Percentiles rank a stretch among this genome's conserved stretches.
Conservation (phyloP, 2,329 filamentous ascomycete species). For the Penicillium freii region DNA sequence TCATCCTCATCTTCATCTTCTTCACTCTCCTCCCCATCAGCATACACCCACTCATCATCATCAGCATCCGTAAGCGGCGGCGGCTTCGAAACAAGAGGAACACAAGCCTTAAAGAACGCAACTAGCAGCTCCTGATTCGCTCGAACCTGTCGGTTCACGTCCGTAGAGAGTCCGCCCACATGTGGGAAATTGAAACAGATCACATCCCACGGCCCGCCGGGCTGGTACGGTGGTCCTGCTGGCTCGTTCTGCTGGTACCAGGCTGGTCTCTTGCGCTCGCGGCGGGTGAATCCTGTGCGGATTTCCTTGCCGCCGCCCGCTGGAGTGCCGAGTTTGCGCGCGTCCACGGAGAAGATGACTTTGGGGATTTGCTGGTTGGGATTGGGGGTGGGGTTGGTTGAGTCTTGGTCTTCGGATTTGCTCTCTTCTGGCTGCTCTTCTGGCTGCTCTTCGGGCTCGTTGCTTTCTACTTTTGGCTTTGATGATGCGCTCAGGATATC, state of each 20-base stretch:
- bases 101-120: slow-evolving; percentile 48
- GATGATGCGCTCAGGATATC: slow-evolving; percentile 32
- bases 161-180: slow-evolving; percentile 84
- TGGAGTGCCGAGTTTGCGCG: slow-evolving; percentile 40
- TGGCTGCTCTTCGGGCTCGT: background rate
- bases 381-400: background rate
- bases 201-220: slow-evolving; percentile 61
- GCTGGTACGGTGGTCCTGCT: slow-evolving; percentile 3
- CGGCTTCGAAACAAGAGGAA: slow-evolving; percentile 40
- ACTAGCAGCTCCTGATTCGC: slow-evolving; percentile 70
- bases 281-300: slow-evolving; percentile 39
- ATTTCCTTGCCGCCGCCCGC: slow-evolving; percentile 44
- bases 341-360: slow-evolving; percentile 46
- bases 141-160: slow-evolving; percentile 91
- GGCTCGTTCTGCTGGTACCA: slow-evolving; percentile 23
- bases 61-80: slow-evolving; percentile 21
- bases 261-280: slow-evolving; percentile 32
- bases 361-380: slow-evolving; percentile 16
- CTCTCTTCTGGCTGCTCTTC: slow-evolving; percentile 4
- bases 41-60: slow-evolving; percentile 25
- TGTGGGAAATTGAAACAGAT: slow-evolving; percentile 98
- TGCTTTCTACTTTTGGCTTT: slow-evolving; percentile 11
- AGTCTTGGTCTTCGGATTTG: background rate
- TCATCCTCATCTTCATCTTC: slow-evolving; percentile 19
- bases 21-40: slow-evolving; percentile 20